Evolutionary conservation across 2,329 filamentous ascomycete genomes (phyloP).

Genomic region (Plenodomus biglobosus): DNA sequence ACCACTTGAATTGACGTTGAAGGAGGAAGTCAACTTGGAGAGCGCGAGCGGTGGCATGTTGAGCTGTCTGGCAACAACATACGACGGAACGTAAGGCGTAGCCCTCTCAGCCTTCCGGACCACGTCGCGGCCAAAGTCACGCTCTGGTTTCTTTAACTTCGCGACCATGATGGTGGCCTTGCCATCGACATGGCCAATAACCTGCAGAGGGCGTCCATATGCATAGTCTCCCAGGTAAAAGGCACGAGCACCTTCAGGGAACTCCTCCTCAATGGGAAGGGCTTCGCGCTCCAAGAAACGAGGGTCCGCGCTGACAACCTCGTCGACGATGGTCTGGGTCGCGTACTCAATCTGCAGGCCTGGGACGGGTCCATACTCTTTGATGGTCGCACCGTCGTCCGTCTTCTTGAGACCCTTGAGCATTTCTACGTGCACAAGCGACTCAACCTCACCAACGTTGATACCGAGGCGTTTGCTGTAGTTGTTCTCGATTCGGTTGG

Average conservation of each 20-base stretch:
- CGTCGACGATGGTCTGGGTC: slow-evolving; percentile 86
- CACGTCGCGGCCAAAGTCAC: slow-evolving; percentile 76
- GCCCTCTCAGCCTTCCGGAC: slow-evolving; percentile 68
- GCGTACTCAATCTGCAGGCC: slow-evolving; percentile 89
- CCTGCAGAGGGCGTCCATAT: slow-evolving; percentile 86
- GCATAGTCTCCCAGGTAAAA: slow-evolving; percentile 95
- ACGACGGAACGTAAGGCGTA: slow-evolving; percentile 82
- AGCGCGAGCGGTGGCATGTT: slow-evolving; percentile 82
- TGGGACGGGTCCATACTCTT: slow-evolving; percentile 85
- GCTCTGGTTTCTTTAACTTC: slow-evolving; percentile 69
- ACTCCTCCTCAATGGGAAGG: slow-evolving; percentile 88
- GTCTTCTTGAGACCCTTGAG: slow-evolving; percentile 88
- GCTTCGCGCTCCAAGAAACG: slow-evolving; percentile 89
- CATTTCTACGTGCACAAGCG: slow-evolving; percentile 89
- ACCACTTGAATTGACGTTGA: slow-evolving; percentile 79
- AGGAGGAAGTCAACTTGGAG: slow-evolving; percentile 95
- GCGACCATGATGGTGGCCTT: slow-evolving; percentile 81
- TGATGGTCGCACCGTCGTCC: slow-evolving; percentile 85
- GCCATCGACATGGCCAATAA: slow-evolving; percentile 71
- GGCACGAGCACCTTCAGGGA: slow-evolving; percentile 75
- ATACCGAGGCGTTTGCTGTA: slow-evolving; percentile 93
- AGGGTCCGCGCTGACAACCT: slow-evolving; percentile 86
- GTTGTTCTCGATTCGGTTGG: slow-evolving; percentile 76
- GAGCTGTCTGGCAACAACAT: slow-evolving; percentile 80
- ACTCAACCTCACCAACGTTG: slow-evolving; percentile 82